phyloP scores from a whole-genome alignment of 176 grass and related monocot species.

The Carex littledalei region DNA sequence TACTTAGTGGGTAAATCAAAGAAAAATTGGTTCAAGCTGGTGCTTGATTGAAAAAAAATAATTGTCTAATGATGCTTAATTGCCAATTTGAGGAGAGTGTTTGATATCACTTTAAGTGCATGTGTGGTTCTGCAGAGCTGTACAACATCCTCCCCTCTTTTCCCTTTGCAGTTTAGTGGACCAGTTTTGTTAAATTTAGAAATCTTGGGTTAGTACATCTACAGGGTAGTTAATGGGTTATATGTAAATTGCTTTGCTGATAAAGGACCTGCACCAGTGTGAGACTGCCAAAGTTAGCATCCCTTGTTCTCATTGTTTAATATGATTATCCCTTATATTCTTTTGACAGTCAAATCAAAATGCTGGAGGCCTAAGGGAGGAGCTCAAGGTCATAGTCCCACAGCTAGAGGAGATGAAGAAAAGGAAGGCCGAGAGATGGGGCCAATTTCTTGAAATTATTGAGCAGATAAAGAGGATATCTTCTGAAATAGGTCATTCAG shows the following conservation, averaged over 20 bases:
- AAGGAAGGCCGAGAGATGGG: conserved; percentile 54
- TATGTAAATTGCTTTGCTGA: background rate
- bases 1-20: background rate
- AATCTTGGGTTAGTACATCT: background rate
- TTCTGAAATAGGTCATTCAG: conserved; percentile 40
- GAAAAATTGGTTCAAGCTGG: background rate
- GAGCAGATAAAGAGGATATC: conserved; percentile 61
- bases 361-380: conserved; percentile 44
- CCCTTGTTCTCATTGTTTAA: background rate
- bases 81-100: background rate
- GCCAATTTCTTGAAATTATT: conserved; percentile 55
- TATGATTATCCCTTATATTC: background rate
- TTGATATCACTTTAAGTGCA: background rate
- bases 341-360: conserved; percentile 37
- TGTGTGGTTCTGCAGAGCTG: background rate
- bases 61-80: background rate
- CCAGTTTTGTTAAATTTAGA: background rate
- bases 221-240: background rate
- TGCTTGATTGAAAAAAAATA: background rate
- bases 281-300: background rate
- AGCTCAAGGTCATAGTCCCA: conserved; percentile 36
- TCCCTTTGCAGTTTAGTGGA: background rate
- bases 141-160: background rate
- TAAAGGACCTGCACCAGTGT: background rate
- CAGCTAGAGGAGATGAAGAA: conserved; percentile 65